Evolutionary conservation across 1,139 yeast species (phyloP).

Genomic region (Hansenula sp.): DNA sequence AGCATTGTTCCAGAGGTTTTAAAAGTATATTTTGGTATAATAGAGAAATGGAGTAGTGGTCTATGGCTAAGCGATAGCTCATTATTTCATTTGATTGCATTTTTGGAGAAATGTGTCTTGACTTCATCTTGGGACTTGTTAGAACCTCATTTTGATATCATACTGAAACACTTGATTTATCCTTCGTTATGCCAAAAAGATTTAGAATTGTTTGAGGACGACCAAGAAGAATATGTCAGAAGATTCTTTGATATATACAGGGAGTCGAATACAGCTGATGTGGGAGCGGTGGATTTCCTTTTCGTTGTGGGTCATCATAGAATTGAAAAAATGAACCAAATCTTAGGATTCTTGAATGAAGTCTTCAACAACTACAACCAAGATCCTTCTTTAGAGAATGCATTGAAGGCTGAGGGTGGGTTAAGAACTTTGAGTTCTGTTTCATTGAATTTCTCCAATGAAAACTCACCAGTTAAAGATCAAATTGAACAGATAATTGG

Average conservation of each 20-base stretch:
- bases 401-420: conserved; percentile 79
- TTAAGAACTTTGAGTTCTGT: conserved; percentile 75
- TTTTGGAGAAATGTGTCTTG: conserved; percentile 58
- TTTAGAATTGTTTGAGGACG: conserved; percentile 65
- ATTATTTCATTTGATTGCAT: conserved; percentile 58
- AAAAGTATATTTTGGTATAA: conserved; percentile 53
- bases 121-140: conserved; percentile 53
- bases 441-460: conserved; percentile 48
- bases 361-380: conserved; percentile 37
- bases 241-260: conserved; percentile 66
- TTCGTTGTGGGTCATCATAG: conserved; percentile 43
- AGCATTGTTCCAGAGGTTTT: conserved; percentile 61
- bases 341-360: conserved; percentile 47
- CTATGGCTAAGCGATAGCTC: conserved; percentile 60
- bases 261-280: conserved; percentile 73
- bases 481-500: conserved; percentile 74
- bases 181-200: conserved; percentile 58
- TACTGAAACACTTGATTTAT: conserved; percentile 55
- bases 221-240: conserved; percentile 70
- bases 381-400: conserved; percentile 39
- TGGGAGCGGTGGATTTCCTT: conserved; percentile 77
- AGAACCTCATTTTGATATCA: conserved; percentile 53
- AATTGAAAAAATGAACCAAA: conserved; percentile 39
- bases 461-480: conserved; percentile 47
- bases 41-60: conserved; percentile 58